Evolutionary conservation across 2,329 filamentous ascomycete species (phyloP).

Genomic region (Claviceps sp.): DNA sequence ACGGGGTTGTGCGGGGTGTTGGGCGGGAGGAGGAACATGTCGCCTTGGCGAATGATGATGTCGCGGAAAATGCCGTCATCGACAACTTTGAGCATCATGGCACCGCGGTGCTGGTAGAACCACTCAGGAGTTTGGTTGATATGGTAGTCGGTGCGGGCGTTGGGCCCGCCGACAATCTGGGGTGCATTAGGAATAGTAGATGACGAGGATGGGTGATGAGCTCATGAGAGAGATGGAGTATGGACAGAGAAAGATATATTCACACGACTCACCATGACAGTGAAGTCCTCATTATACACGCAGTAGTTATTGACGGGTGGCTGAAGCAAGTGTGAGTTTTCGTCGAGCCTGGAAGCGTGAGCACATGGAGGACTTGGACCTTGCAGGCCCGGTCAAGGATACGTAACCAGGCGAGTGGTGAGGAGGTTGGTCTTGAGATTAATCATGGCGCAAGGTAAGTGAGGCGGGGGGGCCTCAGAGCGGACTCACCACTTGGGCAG

Average conservation of each 20-base stretch:
- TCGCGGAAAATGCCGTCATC: conserved; percentile 61
- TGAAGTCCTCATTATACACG: conserved; percentile 75
- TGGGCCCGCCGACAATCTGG: conserved; percentile 86
- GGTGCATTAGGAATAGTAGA: not conserved
- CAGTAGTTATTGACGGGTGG: conserved; percentile 97
- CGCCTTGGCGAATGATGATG: conserved; percentile 80
- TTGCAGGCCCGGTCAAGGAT: not conserved
- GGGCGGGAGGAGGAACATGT: conserved; percentile 84
- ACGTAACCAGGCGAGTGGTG: not conserved
- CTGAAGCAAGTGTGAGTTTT: conserved; percentile 84
- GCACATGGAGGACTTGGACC: not conserved
- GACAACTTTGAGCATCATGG: conserved; percentile 87
- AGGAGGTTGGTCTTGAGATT: not conserved
- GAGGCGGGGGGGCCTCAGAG: not conserved
- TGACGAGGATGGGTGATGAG: not conserved
- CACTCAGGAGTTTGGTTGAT: conserved; percentile 94
- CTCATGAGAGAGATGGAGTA: not conserved
- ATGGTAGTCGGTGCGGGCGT: conserved; percentile 94
- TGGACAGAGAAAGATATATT: not conserved
- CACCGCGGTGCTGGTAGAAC: conserved; percentile 93
- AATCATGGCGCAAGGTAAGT: not conserved
- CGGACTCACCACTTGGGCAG: conserved; percentile 42
- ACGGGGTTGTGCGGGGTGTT: conserved; percentile 96
- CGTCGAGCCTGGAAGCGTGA: conserved; percentile 55
- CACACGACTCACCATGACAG: conserved; percentile 52